Base-by-base conservation (phyloP, 176 grass and related monocot species). In the Pontederia paniculata region DNA sequence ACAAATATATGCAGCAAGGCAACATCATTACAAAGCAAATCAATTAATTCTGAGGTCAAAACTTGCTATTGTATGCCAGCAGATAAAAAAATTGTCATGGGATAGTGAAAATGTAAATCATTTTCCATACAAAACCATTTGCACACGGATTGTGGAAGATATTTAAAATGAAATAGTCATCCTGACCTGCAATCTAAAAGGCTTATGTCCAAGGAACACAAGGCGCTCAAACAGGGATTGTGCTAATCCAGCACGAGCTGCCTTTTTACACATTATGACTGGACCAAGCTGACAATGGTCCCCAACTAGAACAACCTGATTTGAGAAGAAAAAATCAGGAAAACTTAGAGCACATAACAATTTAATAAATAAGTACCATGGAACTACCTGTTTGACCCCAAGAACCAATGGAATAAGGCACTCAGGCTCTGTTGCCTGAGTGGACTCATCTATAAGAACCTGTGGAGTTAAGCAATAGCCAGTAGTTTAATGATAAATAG, bases 221-320 rank as follows among this genome's bases (percentile, higher is more conserved):
- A 98, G 94, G 16, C 94, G 83, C 61, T 98, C 94, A 75, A 98
- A 98, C 16, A 98, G 77, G 60, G 94, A 98, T 70, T 84, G 87
- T 42, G 86, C 94, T 64, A 98, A 69, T 21, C 94, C 87, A 55
- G 94, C 94, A 59, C 86, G 87, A 25, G 94, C 94, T 48, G 94
- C 94, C 66, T 88, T 99, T 93, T 99, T 99, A 80, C 94, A 99
- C 94, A 99, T 99, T 52, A 93, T 99, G 28, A 99, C 94, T 54
- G 94, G 94, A 52, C 94, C 94, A 22, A 99, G 67, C 75, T 99
- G 94, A 55, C 94, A 93, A 78, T 99, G 94, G 71, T 99, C 94
- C 71, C 94, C 94, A 48, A 99, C 94, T 74, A 99, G 94, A 67
- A 99, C 87, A 60, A 84, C 94, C 87, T 72, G 12, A 15, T 93